phyloP scores from a whole-genome alignment of 768 basidiomycete species.

The Rickenella mellea region DNA sequence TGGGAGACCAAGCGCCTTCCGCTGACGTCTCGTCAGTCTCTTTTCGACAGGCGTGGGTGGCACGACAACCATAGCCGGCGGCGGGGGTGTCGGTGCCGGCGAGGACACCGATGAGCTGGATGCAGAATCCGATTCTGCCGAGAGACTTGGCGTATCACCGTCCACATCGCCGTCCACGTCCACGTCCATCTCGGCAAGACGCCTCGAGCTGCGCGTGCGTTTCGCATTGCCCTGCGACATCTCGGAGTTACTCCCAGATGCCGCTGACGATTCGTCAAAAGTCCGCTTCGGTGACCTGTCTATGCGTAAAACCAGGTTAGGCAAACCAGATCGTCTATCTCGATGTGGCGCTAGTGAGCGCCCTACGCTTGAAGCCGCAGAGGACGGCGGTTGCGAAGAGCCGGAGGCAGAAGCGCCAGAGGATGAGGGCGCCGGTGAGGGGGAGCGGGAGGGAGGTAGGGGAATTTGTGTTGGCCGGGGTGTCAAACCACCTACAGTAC shows the following conservation, averaged over 20 bases:
- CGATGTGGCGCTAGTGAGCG: constrained; percentile 7
- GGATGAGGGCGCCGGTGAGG: constrained; percentile 13
- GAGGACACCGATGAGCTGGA: constrained; percentile 24
- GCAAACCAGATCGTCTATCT: too few species aligned
- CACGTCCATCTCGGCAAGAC: constrained; percentile 18
- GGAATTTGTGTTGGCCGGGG: constrained; percentile 22
- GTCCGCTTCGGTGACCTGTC: constrained; percentile 49
- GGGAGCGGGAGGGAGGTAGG: constrained; percentile 25
- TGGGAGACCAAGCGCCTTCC: constrained; percentile 60
- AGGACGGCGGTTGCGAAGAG: constrained; percentile 2
- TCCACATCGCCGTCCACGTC: constrained; percentile 20
- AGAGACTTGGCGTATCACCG: constrained; percentile 31
- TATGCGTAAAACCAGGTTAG: constrained; percentile 19
- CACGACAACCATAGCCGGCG: constrained; percentile 6
- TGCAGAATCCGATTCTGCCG: constrained; percentile 23
- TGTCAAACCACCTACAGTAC: constrained; percentile 2
- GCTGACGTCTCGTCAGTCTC: constrained; percentile 54
- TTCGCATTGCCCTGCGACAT: constrained; percentile 25
- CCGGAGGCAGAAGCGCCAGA: not conserved
- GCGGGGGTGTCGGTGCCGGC: constrained; percentile 25
- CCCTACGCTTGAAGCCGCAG: not conserved
- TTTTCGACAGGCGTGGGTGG: constrained; percentile 10
- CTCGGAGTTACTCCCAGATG: constrained; percentile 23
- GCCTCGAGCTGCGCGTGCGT: constrained; percentile 22
- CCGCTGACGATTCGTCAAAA: constrained; percentile 46